phyloP scores from a whole-genome alignment of 305 asterid genomes.

The Caryopteris hybrid region DNA sequence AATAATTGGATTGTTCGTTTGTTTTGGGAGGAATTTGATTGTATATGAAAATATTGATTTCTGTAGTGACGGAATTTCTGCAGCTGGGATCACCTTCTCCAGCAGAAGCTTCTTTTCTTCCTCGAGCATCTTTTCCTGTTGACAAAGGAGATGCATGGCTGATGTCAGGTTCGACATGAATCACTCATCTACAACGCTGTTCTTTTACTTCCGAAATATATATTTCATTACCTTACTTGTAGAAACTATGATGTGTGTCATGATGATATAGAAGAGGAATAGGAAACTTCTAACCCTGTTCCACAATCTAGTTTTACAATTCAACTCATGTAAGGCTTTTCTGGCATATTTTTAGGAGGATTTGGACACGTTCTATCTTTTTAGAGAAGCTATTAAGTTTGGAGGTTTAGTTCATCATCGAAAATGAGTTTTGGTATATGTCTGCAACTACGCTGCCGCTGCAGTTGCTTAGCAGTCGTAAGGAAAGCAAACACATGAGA shows the following conservation, averaged over 20 bases:
- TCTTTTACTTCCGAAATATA: no score
- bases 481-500: no score
- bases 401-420: background rate
- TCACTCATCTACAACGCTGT: no score
- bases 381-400: background rate
- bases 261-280: no score
- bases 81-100: conserved; percentile 23
- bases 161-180: background rate
- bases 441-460: background rate
- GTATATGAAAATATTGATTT: background rate
- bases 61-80: background rate
- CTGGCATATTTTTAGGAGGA: background rate
- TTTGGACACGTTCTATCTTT: background rate
- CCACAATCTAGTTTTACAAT: background rate
- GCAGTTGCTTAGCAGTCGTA: no score
- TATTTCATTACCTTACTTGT: no score
- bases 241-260: no score
- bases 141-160: background rate
- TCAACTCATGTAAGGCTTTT: background rate
- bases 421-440: background rate
- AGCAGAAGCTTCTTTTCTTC: conserved; percentile 34
- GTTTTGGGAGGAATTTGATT: no score
- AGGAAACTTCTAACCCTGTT: background rate
- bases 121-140: conserved; percentile 37
- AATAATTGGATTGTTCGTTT: no score